Base-by-base conservation (phyloP, 2,329 filamentous ascomycete genomes). In the Pseudogymnoascus sp. region DNA sequence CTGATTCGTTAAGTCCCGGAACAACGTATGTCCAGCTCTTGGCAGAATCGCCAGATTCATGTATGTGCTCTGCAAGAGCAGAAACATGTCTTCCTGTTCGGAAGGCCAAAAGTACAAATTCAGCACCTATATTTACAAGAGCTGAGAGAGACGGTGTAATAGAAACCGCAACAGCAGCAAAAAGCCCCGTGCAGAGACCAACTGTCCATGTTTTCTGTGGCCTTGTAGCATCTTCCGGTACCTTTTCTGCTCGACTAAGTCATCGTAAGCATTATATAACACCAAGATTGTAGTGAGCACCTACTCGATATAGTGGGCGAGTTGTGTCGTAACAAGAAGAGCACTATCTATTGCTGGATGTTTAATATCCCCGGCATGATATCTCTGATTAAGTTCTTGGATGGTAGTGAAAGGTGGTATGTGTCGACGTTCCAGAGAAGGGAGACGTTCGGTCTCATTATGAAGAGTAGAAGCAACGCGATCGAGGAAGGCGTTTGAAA, bases 231-330 rank as follows among this genome's bases (percentile, higher is more conserved):
- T 85, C 76, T 73, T 80, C 72, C 74, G 82, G 77, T 77, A 84
- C 75, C 79, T 80, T 82, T 68, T 82, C 81, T 33, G 76, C 76
- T 62, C 80, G 78, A 67, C 81, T 83, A 19, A 50, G 21, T 14
- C 21, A 33, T 60, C 11, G 53, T 64, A 31, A 64, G 62, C 35
- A 42, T 24, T 21, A 35, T 3, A 38, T 38, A 47, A 42, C 21
- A 10, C 38, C 59, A 38, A 61, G 21, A 42, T 24, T 21, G 47
- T 16, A 37, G 31, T 11, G 26, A 24, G 37, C 61, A 78, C 83
- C 70, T 77, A 87, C 81, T 87, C 85, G 66, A 90, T 86, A 74
- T 87, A 89, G 72, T 89, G 86, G 59, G 82, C 83, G 62, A 89
- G 73, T 72, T 90, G 87, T 61, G 85, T 78, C 66, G 87, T 81